Evolutionary conservation across 768 basidiomycete species (phyloP), one percentile per base, ranked within the genome.

Genomic region (Boletus subcaerulescens): DNA sequence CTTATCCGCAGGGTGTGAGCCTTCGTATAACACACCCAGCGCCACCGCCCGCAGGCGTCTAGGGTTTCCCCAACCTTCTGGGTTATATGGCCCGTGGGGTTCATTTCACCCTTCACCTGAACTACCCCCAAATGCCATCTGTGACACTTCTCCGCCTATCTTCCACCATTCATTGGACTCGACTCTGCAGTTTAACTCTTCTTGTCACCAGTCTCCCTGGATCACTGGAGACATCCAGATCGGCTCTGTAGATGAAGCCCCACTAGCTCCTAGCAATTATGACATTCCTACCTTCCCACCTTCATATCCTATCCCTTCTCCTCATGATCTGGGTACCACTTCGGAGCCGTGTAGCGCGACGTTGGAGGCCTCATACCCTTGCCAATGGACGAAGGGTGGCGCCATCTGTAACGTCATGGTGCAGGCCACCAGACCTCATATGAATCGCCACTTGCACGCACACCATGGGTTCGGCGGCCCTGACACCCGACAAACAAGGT

Each of bases 371-470:
- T 59, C 45, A 17, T 46, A 53, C 45, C 64, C 60, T 36, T 68
- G 65, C 41, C 52, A 43, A 29, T 66, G 65, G 66, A 54, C 47
- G 41, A 48, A 60, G 48, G 40, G 26, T 41, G 58, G 52, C 26
- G 22, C 42, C 13, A 13, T 18, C 38, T 66, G 65, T 41, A 55
- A 56, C 12, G 38, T 48, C 33, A 52, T 49, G 58, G 66, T 66
- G 24, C 55, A 52, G 40, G 65, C 60, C 36, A 65, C 58, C 4
- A 65, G 65, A 52, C 53, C 64, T 13, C 42, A 59, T 6, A 56
- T 66, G 63, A 66, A 68, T 51, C 65, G 66, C 17, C 65, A 66
- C 50, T 41, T 68, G 45, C 65, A 66, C 33, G 41, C 57, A 17
- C 31, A 43, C n/a, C 65, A 68, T 35, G 61, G 57, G 12, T 66